Evolutionary conservation across 345 rosid genomes (phyloP).

Genomic region (Gossypium longicalyx): DNA sequence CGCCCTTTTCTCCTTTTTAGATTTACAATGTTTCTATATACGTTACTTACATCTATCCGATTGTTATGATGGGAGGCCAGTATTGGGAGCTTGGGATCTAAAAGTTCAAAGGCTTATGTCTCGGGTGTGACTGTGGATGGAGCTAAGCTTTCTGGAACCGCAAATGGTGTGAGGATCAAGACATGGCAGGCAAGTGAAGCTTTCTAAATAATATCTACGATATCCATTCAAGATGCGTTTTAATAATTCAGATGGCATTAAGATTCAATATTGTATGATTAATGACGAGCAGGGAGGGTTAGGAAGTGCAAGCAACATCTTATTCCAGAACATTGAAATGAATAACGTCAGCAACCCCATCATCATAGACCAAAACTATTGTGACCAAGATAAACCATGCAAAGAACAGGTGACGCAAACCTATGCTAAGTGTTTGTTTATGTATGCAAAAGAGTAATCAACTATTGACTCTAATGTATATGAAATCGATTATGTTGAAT

Average conservation of each 20-base stretch:
- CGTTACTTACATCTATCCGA: neutral
- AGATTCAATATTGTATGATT: neutral
- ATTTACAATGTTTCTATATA: neutral
- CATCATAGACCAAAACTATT: constrained; percentile 75
- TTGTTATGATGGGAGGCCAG: constrained; percentile 27
- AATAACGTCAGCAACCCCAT: constrained; percentile 71
- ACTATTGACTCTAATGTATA: neutral
- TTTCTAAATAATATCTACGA: neutral
- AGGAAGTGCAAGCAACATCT: constrained; percentile 70
- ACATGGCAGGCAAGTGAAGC: constrained; percentile 63
- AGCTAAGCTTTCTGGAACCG: constrained; percentile 58
- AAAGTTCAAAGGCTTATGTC: constrained; percentile 49
- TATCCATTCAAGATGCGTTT: neutral
- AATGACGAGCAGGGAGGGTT: constrained; percentile 69
- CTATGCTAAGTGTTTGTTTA: neutral
- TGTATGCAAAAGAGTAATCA: neutral
- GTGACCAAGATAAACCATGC: constrained; percentile 72
- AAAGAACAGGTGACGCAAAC: constrained; percentile 40
- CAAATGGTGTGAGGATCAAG: constrained; percentile 85
- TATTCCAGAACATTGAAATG: constrained; percentile 67
- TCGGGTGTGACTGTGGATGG: constrained; percentile 63
- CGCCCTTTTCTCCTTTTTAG: neutral
- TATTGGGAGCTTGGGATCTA: constrained; percentile 73
- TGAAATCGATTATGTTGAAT: neutral
- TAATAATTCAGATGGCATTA: neutral